Evolutionary conservation across 768 basidiomycete species (phyloP), one percentile per base, ranked within the genome.

Genomic region (Tylopilus cervinicoccineus): DNA sequence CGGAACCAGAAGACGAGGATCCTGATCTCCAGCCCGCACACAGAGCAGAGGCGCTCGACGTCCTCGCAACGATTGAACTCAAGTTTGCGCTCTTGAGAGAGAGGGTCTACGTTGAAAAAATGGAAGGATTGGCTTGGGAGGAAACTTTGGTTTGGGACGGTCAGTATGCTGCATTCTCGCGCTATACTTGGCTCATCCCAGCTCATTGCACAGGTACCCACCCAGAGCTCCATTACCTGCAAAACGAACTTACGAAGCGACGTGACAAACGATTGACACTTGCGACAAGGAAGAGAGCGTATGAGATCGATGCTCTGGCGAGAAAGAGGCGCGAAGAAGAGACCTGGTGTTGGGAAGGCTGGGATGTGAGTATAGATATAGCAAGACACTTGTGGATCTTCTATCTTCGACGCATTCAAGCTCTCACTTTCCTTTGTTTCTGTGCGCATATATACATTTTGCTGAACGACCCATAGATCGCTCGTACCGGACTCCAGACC

Each of bases 71-170:
- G 38, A 94, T 99, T 57, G 95, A 99, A 62, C 81, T 97, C 68
- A 91, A 89, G 60, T 96, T 93, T 66, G 93, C 94, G 0, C 69
- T 87, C 27, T 67, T 97, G 47, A 72, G 95, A 39, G 93, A 97
- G 64, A 75, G 82, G 42, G 74, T 97, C 14, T 97, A 94, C 65
- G 76, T 97, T 17, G 95, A 98, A 70, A 88, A 93, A 65, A 93
- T 97, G 91, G 88, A 93, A 33, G 82, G 80, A 5, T 71, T 95
- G 8, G 86, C 88, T 28, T 86, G 84, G 80, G 95, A 98, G 66
- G 93, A 97, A 61, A 71, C 78, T 13, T 72, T 93, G 58, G 76
- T 98, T 20, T 73, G 79, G 24, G 78, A 84, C 36, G 88, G 93
- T 93, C 56, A 57, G 83, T 71, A 19, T 14, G 9, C 26, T 4